phyloP scores from a whole-genome alignment of 2,329 filamentous ascomycete genomes.

The Aspergillus flavus region DNA sequence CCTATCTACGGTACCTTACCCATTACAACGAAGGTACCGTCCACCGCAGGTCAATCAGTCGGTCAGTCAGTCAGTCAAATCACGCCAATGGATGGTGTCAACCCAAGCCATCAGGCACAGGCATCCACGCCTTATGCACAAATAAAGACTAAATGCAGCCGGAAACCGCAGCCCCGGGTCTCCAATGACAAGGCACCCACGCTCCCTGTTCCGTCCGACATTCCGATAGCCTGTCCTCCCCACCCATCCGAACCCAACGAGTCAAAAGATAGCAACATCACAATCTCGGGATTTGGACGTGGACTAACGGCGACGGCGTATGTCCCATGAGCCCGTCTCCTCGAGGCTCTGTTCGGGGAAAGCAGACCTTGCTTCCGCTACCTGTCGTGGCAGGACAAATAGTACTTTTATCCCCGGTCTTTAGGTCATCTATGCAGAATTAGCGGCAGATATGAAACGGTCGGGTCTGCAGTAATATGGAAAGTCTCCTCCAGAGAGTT shows the following conservation, averaged over 20 bases:
- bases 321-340: not conserved
- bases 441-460: constrained; percentile 5
- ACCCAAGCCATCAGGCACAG: not conserved
- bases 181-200: not conserved
- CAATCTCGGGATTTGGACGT: constrained; percentile 1
- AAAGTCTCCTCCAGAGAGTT: not conserved
- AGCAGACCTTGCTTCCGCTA: not conserved
- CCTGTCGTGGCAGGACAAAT: not conserved
- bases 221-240: not conserved
- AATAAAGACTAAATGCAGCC: not conserved
- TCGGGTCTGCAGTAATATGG: not conserved
- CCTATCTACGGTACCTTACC: not conserved
- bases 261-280: not conserved
- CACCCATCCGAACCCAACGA: not conserved
- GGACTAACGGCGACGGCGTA: not conserved
- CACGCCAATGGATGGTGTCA: not conserved
- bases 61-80: not conserved
- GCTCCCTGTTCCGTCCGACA: not conserved
- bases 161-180: not conserved
- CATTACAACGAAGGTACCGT: not conserved
- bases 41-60: not conserved
- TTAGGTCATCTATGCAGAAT: not conserved
- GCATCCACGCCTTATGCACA: not conserved
- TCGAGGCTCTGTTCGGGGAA: constrained; percentile 3
- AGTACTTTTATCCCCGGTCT: not conserved